A percentile compares a stretch with the other conserved stretches of the same genome.
Evolutionary conservation across 441 rosid species (phyloP).

Genomic region (Bocquillonia castaneifolia): DNA sequence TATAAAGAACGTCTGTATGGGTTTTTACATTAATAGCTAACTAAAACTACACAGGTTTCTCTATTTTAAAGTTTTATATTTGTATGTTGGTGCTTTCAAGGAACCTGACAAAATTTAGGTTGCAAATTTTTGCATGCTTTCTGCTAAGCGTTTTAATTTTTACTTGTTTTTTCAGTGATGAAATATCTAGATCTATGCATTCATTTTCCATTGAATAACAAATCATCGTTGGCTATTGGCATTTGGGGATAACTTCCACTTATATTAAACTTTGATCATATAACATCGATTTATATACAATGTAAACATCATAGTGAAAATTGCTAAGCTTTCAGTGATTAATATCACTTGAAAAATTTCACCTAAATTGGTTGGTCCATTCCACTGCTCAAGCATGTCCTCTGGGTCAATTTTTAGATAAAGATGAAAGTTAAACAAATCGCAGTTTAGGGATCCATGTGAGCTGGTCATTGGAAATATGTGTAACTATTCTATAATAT

Average conservation of each 20-base stretch:
- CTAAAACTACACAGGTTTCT: not conserved
- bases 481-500: not conserved
- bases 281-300: not conserved
- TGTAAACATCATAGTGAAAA: not conserved
- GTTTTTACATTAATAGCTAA: not conserved
- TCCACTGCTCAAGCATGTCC: not conserved
- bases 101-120: constrained; percentile 2
- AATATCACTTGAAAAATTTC: not conserved
- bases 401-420: not conserved
- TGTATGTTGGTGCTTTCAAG: not conserved
- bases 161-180: not conserved
- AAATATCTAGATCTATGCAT: not conserved
- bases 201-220: not conserved
- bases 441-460: not conserved
- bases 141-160: not conserved
- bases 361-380: not conserved
- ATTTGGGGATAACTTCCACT: not conserved
- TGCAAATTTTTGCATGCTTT: not conserved
- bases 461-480: no score
- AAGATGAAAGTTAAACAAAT: not conserved
- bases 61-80: not conserved
- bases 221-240: not conserved
- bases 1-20: not conserved
- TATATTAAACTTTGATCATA: not conserved
- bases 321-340: not conserved